Base-by-base conservation (phyloP, 352 stramenopile species). In the Pythium vanterpoolii region DNA sequence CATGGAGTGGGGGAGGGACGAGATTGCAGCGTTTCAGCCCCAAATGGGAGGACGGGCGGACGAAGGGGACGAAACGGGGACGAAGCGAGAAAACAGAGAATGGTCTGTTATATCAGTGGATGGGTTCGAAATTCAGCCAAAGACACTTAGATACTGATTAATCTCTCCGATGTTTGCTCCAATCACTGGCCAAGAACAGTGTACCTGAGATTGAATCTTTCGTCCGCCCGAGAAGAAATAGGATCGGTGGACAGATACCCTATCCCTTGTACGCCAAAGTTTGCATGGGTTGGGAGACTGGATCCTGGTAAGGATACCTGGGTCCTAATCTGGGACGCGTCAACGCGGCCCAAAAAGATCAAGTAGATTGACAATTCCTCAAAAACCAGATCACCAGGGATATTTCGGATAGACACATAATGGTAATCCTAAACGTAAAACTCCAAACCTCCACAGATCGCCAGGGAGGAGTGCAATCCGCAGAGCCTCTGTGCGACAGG, bases 161-260 rank as follows among this genome's bases (percentile, higher is more conserved):
- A 30, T 11, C 5, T 21, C 39, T 49, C 26, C 30, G 10, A 18
- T 21, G 19, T 54, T 44, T 59, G 2, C n/a, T 18, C 49, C 49
- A 66, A 66, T 66, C 43, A 56, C 7, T 27, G 16, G 3, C 14
- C 18, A 8, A 11, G 19, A 56, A 45, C 40, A 33, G 19, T 44
- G 44, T 48, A 67, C 53, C 44, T 53, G 52, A 62, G 36, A 53
- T 62, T 54, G 60, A 67, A 67, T 67, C 60, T 67, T 61, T 33
- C 43, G n/a, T 60, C 50, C 50, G 16, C 45, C n/a, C 42, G 23
- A 46, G n/a, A 19, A 50, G 46, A 57, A 57, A 38, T 36, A 23
- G 6, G 24, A 14, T 44, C 9, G n/a, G 47, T 50, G 57, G 57
- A 64, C 47, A 28, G 43, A 27, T 33, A 44, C 48, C 48, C 48